A percentile compares a stretch with the other conserved stretches of the same genome.
phyloP scores from a whole-genome alignment of 2,329 filamentous ascomycete genomes.

The Pseudogymnoascus sp. region DNA sequence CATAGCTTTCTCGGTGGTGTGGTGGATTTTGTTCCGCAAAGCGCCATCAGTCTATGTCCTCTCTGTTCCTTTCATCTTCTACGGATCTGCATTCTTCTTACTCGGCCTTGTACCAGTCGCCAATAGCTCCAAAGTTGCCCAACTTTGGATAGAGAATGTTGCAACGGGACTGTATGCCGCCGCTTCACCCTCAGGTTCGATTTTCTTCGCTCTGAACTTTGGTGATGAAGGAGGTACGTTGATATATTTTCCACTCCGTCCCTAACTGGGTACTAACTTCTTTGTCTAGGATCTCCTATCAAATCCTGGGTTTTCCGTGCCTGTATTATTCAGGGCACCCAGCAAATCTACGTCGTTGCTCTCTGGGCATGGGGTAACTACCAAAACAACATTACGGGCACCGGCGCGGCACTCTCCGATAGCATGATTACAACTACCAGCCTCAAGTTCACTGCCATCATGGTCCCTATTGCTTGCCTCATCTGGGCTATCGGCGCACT shows the following conservation, averaged over 20 bases:
- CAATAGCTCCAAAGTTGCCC: slow-evolving; percentile 25
- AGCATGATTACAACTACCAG: slow-evolving; percentile 26
- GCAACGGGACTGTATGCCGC: slow-evolving; percentile 54
- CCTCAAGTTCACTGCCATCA: slow-evolving; percentile 35
- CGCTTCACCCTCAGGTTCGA: slow-evolving; percentile 53
- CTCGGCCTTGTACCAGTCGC: slow-evolving; percentile 54
- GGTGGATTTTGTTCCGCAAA: slow-evolving; percentile 55
- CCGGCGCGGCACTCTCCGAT: slow-evolving; percentile 28
- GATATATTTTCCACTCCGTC: not conserved
- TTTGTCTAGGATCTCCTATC: slow-evolving; percentile 39
- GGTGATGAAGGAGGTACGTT: slow-evolving; percentile 48
- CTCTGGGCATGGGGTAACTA: slow-evolving; percentile 61
- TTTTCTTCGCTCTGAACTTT: slow-evolving; percentile 62
- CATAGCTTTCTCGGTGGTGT: slow-evolving; percentile 47
- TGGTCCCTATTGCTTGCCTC: slow-evolving; percentile 48
- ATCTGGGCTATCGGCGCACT: slow-evolving; percentile 48
- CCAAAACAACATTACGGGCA: slow-evolving; percentile 32
- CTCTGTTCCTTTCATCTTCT: slow-evolving; percentile 54
- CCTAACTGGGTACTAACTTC: not conserved
- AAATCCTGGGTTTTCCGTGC: slow-evolving; percentile 61
- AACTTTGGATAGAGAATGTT: slow-evolving; percentile 50
- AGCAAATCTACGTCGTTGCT: slow-evolving; percentile 56
- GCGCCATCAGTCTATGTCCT: slow-evolving; percentile 49
- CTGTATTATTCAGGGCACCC: slow-evolving; percentile 57
- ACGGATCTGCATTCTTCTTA: slow-evolving; percentile 53